Evolutionary conservation across 2,329 filamentous ascomycete species (phyloP).

Genomic region (Aspergillaceae sp.): DNA sequence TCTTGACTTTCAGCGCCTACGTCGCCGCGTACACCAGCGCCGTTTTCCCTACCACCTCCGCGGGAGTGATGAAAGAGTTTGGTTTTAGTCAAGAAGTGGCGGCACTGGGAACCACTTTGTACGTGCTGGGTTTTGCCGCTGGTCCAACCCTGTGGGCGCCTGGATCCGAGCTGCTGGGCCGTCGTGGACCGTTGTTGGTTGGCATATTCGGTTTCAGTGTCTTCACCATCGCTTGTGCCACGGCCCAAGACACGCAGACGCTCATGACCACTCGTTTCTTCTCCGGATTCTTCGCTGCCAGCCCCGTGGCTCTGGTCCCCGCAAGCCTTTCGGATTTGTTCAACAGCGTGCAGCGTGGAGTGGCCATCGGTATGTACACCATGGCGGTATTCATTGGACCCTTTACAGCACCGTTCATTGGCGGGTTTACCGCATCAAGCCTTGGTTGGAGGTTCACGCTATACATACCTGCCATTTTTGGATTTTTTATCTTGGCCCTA

Average conservation of each 20-base stretch:
- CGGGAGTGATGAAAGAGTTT: conserved; percentile 42
- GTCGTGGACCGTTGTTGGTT: conserved; percentile 43
- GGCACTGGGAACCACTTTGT: conserved; percentile 38
- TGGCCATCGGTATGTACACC: conserved; percentile 39
- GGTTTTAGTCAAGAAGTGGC: conserved; percentile 33
- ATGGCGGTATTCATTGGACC: conserved; percentile 41
- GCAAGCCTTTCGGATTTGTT: conserved; percentile 42
- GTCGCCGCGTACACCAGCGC: conserved; percentile 43
- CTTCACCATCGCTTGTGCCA: conserved; percentile 39
- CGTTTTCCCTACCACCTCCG: conserved; percentile 59
- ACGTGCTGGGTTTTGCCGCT: conserved; percentile 44
- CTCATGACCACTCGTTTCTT: conserved; percentile 38
- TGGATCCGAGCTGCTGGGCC: conserved; percentile 50
- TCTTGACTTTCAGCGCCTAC: conserved; percentile 20
- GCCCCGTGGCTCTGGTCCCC: conserved; percentile 32
- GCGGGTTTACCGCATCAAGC: conserved; percentile 41
- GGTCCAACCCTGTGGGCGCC: conserved; percentile 56
- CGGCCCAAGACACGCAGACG: conserved; percentile 29
- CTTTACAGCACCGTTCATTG: conserved; percentile 40
- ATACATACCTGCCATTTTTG: conserved; percentile 44
- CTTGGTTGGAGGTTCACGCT: conserved; percentile 44
- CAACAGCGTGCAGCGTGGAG: conserved; percentile 32
- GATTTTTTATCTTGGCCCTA: conserved; percentile 34
- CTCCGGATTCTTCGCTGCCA: conserved; percentile 35
- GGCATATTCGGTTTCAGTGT: conserved; percentile 33